Evolutionary conservation across 1,284 basidiomycete genomes (phyloP), one percentile per base, ranked within the genome.

Genomic region (Apiotrichum veenhuisii): DNA sequence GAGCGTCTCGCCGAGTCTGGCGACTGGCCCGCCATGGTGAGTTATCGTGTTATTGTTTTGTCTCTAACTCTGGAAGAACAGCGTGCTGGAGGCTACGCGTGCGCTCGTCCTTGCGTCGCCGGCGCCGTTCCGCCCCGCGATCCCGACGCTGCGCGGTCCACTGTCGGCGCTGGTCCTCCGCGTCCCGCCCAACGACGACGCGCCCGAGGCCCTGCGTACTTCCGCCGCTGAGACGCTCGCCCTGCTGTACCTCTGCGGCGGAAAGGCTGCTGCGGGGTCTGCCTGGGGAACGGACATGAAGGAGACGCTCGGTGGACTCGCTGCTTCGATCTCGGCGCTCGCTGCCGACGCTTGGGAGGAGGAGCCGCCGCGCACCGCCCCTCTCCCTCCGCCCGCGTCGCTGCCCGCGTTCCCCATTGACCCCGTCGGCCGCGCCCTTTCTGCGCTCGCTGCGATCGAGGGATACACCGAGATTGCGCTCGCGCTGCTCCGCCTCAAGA

Each of bases 401-500:
- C 57, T 46, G 5, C 69, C 68, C 5, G 38, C 57, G 5, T 60
- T 69, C 14, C 63, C 72, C 0, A 50, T 55, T 2, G 73, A 75
- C 42, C 65, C 72, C 0, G 12, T 58, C 2, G 47, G 38, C 9
- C 51, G 73, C 26, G 52, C 68, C 2, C 50, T 55, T 7, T 42
- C 59, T 1, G 57, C 65, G 5, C 51, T 74, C 15, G 52, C 56
- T 8, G 62, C 64, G 37, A 51, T 72, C 0, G 70, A 73, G 46
- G 71, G 72, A 1, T 69, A 65, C 47, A 52, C 62, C 0, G 70
- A 71, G 44, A 55, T 64, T 12, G 59, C 67, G 3, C 53, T 70
- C 1, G 66, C 69, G 5, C 54, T 75, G 1, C 43, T 54, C 23
- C 89, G 87, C 48, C 79, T 83, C 15, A 76, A 82, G 0, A 83